phyloP scores from a whole-genome alignment of 768 basidiomycete species.

The Podaxis sp. region DNA sequence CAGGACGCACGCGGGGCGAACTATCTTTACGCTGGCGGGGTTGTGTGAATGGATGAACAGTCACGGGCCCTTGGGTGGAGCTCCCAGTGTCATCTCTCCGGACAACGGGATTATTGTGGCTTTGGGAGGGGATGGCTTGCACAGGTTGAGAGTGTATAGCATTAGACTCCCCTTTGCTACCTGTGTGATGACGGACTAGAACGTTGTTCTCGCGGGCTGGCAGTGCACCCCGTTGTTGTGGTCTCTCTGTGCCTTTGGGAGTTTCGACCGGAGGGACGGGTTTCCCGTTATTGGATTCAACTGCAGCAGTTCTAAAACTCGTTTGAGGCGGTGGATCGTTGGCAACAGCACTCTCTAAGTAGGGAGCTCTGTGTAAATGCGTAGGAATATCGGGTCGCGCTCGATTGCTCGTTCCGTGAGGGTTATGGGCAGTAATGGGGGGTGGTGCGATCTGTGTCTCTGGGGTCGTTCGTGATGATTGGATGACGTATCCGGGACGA shows the following conservation, averaged over 20 bases:
- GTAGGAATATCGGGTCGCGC: background rate
- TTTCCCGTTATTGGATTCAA: background rate
- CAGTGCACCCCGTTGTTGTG: background rate
- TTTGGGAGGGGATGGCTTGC: background rate
- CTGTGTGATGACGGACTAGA: background rate
- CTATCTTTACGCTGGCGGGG: conserved; percentile 2
- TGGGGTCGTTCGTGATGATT: background rate
- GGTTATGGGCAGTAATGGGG: background rate
- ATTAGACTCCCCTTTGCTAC: background rate
- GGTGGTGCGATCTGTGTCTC: background rate
- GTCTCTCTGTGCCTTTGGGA: background rate
- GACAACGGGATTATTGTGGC: background rate
- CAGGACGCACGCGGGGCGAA: conserved; percentile 1
- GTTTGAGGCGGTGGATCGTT: background rate
- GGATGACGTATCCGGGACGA: background rate
- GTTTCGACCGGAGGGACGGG: background rate
- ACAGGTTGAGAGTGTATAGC: background rate
- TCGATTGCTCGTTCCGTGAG: background rate
- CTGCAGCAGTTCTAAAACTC: background rate
- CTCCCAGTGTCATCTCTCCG: conserved; percentile 1
- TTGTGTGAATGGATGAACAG: background rate
- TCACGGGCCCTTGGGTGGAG: background rate
- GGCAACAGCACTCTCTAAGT: background rate
- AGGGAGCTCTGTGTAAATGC: background rate
- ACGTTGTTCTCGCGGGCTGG: background rate